Evolutionary conservation across 2,329 filamentous ascomycete species (phyloP).

Genomic region (Fusarium veterinarium): DNA sequence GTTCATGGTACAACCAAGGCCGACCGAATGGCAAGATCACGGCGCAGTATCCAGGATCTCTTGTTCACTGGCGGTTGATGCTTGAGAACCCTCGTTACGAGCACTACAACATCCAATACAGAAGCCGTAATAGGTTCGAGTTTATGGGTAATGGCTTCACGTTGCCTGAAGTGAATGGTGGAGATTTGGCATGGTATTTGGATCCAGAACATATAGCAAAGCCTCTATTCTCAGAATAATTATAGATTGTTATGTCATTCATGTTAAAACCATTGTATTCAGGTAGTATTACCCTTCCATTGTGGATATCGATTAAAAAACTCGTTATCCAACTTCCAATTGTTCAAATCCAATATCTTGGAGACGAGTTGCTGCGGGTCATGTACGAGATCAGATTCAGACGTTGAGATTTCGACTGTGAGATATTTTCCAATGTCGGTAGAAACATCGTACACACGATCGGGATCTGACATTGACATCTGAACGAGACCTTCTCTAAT

Average conservation of each 20-base stretch:
- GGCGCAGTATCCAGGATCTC: constrained; percentile 12
- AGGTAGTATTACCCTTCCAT: not conserved
- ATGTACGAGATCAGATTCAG: not conserved
- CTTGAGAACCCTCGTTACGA: not conserved
- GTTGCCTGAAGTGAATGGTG: not conserved
- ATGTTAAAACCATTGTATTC: too few relatives aligned
- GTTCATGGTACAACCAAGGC: constrained; percentile 18
- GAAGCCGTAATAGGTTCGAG: constrained; percentile 16
- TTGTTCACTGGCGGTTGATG: constrained; percentile 19
- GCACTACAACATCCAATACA: constrained; percentile 11
- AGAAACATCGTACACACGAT: not conserved
- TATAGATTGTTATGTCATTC: accelerated
- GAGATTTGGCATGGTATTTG: constrained; percentile 14
- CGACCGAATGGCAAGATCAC: constrained; percentile 5
- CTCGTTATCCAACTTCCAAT: constrained; percentile 10
- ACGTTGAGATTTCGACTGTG: not conserved
- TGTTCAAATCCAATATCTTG: not conserved
- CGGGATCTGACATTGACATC: constrained; percentile 6
- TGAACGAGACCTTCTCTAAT: constrained; percentile 12
- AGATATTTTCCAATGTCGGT: not conserved
- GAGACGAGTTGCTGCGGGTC: constrained; percentile 4
- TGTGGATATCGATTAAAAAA: constrained; percentile 14
- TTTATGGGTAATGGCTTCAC: constrained; percentile 23
- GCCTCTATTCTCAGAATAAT: constrained; percentile 8
- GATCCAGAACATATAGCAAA: constrained; percentile 4